Evolutionary conservation across 2,329 filamentous ascomycete genomes (phyloP).

Genomic region (Cordyceps pruinosa): DNA sequence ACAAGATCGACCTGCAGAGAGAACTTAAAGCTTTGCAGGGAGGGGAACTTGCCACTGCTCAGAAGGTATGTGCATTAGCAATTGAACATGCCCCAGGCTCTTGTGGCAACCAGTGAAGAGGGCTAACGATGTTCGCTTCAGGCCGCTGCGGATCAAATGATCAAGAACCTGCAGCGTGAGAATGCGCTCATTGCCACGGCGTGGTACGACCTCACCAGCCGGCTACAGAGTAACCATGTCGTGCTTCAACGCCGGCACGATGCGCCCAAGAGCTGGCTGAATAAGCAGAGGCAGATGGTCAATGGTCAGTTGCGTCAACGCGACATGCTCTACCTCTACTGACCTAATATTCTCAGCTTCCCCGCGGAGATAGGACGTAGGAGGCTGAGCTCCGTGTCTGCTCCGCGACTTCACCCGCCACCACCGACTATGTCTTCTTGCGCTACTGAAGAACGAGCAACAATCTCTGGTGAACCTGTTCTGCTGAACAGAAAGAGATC

Average conservation of each 20-base stretch:
- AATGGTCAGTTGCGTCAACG: slow-evolving; percentile 46
- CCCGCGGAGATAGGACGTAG: slow-evolving; percentile 38
- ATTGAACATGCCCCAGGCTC: background rate
- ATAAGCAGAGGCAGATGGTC: slow-evolving; percentile 70
- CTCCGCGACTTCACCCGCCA: background rate
- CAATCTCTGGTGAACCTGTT: background rate
- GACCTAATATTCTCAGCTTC: slow-evolving; percentile 36
- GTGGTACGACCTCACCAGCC: slow-evolving; percentile 75
- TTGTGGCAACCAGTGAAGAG: background rate
- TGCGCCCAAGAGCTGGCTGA: slow-evolving; percentile 73
- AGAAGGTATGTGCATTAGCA: slow-evolving; percentile 42
- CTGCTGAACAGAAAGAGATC: background rate
- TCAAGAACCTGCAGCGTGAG: slow-evolving; percentile 68
- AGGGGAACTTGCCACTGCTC: slow-evolving; percentile 40
- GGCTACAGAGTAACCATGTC: slow-evolving; percentile 77
- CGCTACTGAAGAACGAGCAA: background rate
- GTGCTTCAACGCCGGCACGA: slow-evolving; percentile 69
- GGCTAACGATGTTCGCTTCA: slow-evolving; percentile 19
- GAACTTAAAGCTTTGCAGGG: slow-evolving; percentile 47
- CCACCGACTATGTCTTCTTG: background rate
- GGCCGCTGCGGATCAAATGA: slow-evolving; percentile 46
- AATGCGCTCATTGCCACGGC: slow-evolving; percentile 74
- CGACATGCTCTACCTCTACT: slow-evolving; percentile 39
- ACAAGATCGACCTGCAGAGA: slow-evolving; percentile 48
- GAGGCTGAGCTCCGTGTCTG: slow-evolving; percentile 22